Base-by-base conservation (phyloP, 306 rosid genomes). In the Fragaria ananassa region DNA sequence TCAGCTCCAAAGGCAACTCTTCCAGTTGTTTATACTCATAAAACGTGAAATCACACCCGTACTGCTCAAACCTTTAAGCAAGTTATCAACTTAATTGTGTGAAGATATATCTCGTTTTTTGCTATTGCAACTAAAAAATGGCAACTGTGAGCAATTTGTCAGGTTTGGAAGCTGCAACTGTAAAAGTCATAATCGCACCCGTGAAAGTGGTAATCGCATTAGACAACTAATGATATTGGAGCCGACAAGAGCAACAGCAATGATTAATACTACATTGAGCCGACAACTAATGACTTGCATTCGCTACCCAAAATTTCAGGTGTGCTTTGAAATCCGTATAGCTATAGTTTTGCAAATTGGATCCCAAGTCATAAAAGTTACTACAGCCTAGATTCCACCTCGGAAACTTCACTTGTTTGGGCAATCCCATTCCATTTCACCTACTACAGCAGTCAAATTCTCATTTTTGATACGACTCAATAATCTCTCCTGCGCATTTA, bases 11-110 rank as follows among this genome's bases (percentile, higher is more conserved):
- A 23, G 25, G 25, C 25, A 23, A 23, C 25, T 23, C 25, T 23
- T 82, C 89, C 3, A 94, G 98, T 73, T 81, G 89, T 79, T 94
- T 91, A 86, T 88, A 94, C 82, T 94, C 98, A 78, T 91, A 94
- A 76, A 86, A 94, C 39, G 89, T 88, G 84, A 72, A 93, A 39
- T 93, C 97, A 73, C 85, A 77, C 12, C 98, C 98, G 51, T 93
- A 86, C 81, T 81, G 97, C 85, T 76, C 90, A 87, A 93, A 93
- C 56, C 98, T 92, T 50, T 1, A 27, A 27, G 29, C 29, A 27
- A 27, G 1, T 27, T 27, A 27, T 27, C 29, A 27, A 27, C 29
- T 27, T 27, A 1, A 27, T 27, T 27, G 29, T 27, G 29, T 27
- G 29, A 27, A 27, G 29, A 27, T 27, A 27, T 27, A 27, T 27